Evolutionary conservation across 257 asterid genomes (phyloP), one percentile per base, ranked within the genome.

Genomic region (Verbena officinalis): DNA sequence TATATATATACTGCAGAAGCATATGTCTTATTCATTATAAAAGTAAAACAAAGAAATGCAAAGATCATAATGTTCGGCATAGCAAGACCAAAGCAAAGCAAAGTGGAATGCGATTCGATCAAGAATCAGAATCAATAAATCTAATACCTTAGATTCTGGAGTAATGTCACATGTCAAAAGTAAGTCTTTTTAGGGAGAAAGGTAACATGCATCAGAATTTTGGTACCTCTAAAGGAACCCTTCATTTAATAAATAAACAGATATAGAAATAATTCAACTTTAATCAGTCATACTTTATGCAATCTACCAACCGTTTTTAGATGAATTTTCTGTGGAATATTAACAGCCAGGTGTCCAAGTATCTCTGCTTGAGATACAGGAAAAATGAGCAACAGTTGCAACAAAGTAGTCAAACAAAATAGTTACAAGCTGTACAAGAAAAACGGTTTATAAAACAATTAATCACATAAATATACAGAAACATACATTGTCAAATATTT

Each of bases 61-160:
- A 36, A 36, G 60, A 19, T 22, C 20, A 15, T 56, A 22, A 36
- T 9, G 40, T 36, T 36, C 40, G 19, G 13, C 14, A 48, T 24
- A 49, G 19, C 22, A 71, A 68, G 48, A 39, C 31, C 24, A 58
- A 46, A 56, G 48, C 51, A 69, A 65, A 55, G 52, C 36, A 69
- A 62, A 65, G 71, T 65, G 65, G 81, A 73, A 76, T 75, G 62
- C 14, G 74, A 77, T 73, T 70, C 82, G 78, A 64, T 30, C 63
- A 34, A 65, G 67, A 65, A 71, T 68, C 48, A 52, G 70, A 71
- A 61, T 55, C 38, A 54, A 70, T 69, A 74, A 74, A 73, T 53
- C 74, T 54, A 20, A 65, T 58, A 70, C 56, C 69, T 21, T 27
- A 50, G 71, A 69, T 69, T 59, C 67, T 62, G 22, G 69, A 62